Percentiles rank a stretch among this genome's conserved stretches.
Evolutionary conservation across 2,329 filamentous ascomycete genomes (phyloP).

Genomic region (Claviceps monticola): DNA sequence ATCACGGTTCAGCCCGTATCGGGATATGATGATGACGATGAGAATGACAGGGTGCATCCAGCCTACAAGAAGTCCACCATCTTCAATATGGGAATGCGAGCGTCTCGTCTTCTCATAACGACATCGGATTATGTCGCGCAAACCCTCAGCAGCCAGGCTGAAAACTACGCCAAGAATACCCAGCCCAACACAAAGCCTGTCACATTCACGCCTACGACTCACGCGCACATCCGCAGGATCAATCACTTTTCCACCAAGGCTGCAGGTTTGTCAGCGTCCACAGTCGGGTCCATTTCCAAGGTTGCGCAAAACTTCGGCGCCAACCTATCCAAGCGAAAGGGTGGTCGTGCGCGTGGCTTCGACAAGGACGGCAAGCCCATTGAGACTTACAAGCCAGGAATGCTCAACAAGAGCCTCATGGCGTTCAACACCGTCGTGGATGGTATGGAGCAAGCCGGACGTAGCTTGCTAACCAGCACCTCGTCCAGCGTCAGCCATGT

Average conservation of each 20-base stretch:
- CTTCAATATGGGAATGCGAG: conserved; percentile 74
- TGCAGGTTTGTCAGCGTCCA: conserved; percentile 69
- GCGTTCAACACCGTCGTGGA: conserved; percentile 91
- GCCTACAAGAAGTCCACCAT: conserved; percentile 81
- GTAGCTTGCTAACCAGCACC: conserved; percentile 59
- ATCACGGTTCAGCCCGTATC: conserved; percentile 53
- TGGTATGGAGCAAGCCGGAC: conserved; percentile 78
- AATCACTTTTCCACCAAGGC: conserved; percentile 74
- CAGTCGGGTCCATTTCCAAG: conserved; percentile 69
- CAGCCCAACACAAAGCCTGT: conserved; percentile 68
- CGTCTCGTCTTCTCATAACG: conserved; percentile 84
- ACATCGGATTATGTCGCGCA: conserved; percentile 69
- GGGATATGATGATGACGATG: conserved; percentile 41
- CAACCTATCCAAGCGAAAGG: conserved; percentile 40
- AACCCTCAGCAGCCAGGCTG: conserved; percentile 62
- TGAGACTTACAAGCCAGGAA: conserved; percentile 66
- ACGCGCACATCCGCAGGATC: conserved; percentile 74
- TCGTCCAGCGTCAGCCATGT: conserved; percentile 72
- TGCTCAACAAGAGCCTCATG: conserved; percentile 93
- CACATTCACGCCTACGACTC: conserved; percentile 75
- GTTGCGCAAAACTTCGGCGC: conserved; percentile 87
- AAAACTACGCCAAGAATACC: conserved; percentile 66
- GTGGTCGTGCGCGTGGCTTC: conserved; percentile 41
- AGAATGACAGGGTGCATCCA: conserved; percentile 48
- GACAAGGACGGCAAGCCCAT: conserved; percentile 56